phyloP scores from a whole-genome alignment of 1,284 basidiomycete species.

The Trichosporon sp. region DNA sequence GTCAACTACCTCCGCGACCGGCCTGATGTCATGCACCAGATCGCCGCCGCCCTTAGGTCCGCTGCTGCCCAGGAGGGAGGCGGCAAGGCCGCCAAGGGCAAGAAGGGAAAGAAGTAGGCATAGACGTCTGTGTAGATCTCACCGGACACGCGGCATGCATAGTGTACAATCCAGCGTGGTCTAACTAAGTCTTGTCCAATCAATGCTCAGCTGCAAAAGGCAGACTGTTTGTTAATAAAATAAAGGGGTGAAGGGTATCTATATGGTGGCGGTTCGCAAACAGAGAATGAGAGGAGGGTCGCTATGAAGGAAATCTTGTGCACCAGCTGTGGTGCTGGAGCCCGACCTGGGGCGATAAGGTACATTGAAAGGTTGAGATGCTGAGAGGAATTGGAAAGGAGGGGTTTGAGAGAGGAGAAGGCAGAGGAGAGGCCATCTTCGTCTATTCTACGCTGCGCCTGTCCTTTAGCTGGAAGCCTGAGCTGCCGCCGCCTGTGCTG shows the following conservation, averaged over 20 bases:
- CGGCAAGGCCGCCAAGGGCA: not conserved
- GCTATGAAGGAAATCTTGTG: conserved; percentile 7
- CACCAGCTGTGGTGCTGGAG: not conserved
- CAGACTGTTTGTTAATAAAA: conserved; percentile 14
- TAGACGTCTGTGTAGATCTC: not conserved
- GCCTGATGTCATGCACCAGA: conserved; percentile 50
- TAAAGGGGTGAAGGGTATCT: conserved; percentile 4
- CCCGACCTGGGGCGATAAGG: conserved; percentile 19
- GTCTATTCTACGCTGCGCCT: not conserved
- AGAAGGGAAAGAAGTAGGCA: conserved; percentile 6
- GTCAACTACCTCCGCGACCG: conserved; percentile 55
- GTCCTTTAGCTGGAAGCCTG: conserved; percentile 8
- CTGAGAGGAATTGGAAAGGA: conserved; percentile 11
- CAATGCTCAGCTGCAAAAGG: conserved; percentile 15
- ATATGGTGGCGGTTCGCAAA: conserved; percentile 10
- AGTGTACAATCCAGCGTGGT: conserved; percentile 34
- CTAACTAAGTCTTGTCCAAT: conserved; percentile 20
- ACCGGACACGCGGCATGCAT: conserved; percentile 33
- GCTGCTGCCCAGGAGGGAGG: not conserved
- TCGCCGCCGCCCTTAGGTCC: conserved; percentile 52
- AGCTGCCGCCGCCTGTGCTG: conserved; percentile 3
- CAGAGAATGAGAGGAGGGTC: conserved; percentile 11
- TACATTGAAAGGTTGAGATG: conserved; percentile 20
- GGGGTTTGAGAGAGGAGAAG: not conserved
- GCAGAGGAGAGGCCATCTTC: not conserved